These are phyloP conservation scores for Lichtheimia corymbifera DNA, from an alignment of 371 early-diverging fungal genomes.

Conservation along the genomic window DNA sequence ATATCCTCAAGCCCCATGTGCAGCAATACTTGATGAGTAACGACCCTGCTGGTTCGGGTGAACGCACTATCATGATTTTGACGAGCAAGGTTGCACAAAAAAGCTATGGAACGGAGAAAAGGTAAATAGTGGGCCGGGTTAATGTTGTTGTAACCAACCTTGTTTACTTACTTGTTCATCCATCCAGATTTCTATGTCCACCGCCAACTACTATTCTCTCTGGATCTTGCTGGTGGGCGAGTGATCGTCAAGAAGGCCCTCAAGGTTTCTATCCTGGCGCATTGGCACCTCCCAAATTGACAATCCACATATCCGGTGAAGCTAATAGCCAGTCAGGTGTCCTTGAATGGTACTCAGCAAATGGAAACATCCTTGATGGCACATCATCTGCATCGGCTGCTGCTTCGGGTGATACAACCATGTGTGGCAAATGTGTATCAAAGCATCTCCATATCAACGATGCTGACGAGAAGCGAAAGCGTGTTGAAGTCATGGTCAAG, in stretches of 20 bases:
- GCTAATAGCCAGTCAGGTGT: constrained; percentile 28
- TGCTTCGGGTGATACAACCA: constrained; percentile 32
- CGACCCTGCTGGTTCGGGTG: constrained; percentile 48
- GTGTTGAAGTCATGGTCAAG: constrained; percentile 72
- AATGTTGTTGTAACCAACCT: no score
- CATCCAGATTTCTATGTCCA: constrained; percentile 61
- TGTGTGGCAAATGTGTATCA: constrained; percentile 75
- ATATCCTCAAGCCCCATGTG: constrained; percentile 33
- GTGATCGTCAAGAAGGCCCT: constrained; percentile 7
- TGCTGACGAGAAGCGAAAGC: constrained; percentile 80
- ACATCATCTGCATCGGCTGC: constrained; percentile 11
- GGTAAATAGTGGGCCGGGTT: constrained; percentile 23
- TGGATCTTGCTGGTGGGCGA: constrained; percentile 62
- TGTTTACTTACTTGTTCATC: not conserved
- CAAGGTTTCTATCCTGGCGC: not conserved
- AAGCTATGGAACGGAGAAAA: constrained; percentile 81
- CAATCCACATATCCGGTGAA: constrained; percentile 37
- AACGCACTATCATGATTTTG: constrained; percentile 67
- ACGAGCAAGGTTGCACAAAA: constrained; percentile 80
- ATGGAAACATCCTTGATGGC: constrained; percentile 26
- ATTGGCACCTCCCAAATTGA: constrained; percentile 28
- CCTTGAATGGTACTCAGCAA: constrained; percentile 31
- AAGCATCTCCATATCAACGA: constrained; percentile 85
- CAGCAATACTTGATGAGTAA: constrained; percentile 44
- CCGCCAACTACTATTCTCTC: constrained; percentile 71